phyloP scores from a whole-genome alignment of 2,329 filamentous ascomycete species.

The Rhexocercosporidium sp. region DNA sequence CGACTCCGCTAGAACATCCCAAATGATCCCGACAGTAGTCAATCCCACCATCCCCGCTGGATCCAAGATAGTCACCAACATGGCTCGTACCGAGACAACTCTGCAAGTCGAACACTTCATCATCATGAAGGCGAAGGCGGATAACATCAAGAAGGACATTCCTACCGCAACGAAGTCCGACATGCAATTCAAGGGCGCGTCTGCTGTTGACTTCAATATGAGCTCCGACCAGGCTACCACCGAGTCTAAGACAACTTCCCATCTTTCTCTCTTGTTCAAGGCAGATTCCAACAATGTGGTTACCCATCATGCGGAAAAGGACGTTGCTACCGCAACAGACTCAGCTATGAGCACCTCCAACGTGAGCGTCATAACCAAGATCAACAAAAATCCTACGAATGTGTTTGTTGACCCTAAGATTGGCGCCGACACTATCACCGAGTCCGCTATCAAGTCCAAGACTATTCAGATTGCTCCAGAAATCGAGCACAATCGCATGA shows the following conservation, averaged over 20 bases:
- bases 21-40: background rate
- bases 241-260: background rate
- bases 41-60: background rate
- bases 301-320: background rate
- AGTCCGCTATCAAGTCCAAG: background rate
- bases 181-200: background rate
- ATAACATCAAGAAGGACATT: background rate
- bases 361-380: background rate
- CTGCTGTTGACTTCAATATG: background rate
- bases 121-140: background rate
- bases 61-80: background rate
- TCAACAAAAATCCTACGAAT: background rate
- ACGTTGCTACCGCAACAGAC: background rate
- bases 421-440: too few relatives aligned
- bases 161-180: background rate
- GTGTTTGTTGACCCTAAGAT: background rate
- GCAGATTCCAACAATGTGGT: background rate
- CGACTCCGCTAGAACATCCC: background rate
- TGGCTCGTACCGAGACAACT: background rate
- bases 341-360: background rate
- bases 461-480: background rate
- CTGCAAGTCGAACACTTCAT: background rate
- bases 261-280: background rate
- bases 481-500: too few relatives aligned
- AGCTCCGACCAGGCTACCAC: background rate